These are phyloP conservation scores for Rubia balearica DNA, from an alignment of 305 asterid species.

Conservation along the genomic window DNA sequence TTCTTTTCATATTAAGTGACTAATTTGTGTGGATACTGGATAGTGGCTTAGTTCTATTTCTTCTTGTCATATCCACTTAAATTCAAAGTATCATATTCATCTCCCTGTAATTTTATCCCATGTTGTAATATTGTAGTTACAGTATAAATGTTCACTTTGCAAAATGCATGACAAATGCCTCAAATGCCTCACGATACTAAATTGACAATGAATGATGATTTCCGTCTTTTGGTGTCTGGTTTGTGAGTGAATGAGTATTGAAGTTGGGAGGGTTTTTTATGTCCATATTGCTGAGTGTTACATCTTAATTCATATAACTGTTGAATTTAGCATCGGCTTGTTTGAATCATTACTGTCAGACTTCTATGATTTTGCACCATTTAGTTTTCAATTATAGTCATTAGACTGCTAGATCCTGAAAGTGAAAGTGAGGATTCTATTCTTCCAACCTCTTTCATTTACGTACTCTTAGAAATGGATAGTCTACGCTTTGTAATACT, in stretches of 20 bases:
- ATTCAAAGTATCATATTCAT: no score
- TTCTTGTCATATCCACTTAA: no score
- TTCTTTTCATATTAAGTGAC: background rate
- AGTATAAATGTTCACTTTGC: no score
- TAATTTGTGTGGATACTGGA: background rate
- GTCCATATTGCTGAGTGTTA: background rate
- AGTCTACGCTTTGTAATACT: background rate
- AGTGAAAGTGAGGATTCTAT: background rate
- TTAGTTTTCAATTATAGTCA: background rate
- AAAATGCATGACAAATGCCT: no score
- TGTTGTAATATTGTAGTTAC: no score
- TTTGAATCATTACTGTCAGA: background rate
- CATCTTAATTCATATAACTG: background rate
- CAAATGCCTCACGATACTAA: no score
- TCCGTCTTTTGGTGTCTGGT: no score
- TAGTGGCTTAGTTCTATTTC: no score
- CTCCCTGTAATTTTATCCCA: no score
- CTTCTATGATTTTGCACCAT: conserved; percentile 2
- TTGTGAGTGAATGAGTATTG: no score
- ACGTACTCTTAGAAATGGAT: background rate
- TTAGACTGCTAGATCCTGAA: no score
- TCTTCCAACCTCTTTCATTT: background rate
- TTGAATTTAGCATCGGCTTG: background rate
- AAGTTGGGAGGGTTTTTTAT: background rate
- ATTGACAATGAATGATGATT: no score